Base-by-base conservation (phyloP, 169 alveolate species). In the Theileria annulata region DNA sequence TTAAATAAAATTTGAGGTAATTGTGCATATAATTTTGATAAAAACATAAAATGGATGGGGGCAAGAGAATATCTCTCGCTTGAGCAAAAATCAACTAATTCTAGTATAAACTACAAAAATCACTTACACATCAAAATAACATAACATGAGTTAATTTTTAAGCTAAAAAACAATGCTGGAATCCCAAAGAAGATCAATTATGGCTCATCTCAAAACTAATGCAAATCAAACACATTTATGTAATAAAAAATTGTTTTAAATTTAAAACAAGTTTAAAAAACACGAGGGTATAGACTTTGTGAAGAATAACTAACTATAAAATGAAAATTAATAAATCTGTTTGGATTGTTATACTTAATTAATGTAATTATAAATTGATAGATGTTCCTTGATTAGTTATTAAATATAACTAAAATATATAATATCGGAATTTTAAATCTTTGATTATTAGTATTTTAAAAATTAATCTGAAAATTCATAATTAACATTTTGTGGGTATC, bases 401-500 rank as follows among this genome's bases (percentile, higher is more conserved):
- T 42, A 42, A 42, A 42, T 42, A 3, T 42, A 42, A 42, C 6
- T 42, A 42, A 42, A 42, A 42, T 10, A 10, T 42, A 10, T 42
- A 42, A 42, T 17, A 1, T 8, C 6, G 13, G 13, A 42, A 42
- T 42, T 42, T 42, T 42, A 42, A 42, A 42, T 42, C 17, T 42
- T 8, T 42, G 51, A 42, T 8, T 42, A 10, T 42, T 42, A 10
- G 13, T 12, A 42, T 42, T 42, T 42, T 42, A 42, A 42, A 42
- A 42, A 42, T 42, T 42, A 42, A 56, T 56, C 66, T 56, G 17
- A 21, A 56, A 56, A 56, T 56, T 19, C 28, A 21, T 3, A 15
- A 56, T 21, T 56, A 10, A 13, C 66, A 10, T 0, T 8, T 62
- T 62, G 71, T 62, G 71, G 71, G 71, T 62, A 62, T 30, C 67